Base-by-base conservation (phyloP, 1,284 basidiomycete species). In the Ganoderma boninense region DNA sequence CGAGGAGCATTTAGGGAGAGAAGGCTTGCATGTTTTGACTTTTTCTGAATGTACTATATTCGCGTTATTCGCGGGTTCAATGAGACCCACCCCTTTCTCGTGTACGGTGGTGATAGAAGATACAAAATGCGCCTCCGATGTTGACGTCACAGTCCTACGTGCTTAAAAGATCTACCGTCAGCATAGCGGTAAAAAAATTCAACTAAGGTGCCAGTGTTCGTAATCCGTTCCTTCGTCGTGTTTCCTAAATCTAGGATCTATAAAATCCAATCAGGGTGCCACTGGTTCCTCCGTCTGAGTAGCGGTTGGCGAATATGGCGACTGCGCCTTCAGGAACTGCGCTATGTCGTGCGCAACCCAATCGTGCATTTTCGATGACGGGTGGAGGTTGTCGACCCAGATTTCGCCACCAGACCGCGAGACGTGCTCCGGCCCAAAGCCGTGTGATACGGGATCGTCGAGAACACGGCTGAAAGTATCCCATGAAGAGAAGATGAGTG, bases 401-500 rank as follows among this genome's bases (percentile, higher is more conserved):
- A 90, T 83, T 0, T 76, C 75, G n/a, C 86, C 84, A 0, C 66
- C 72, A 10, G 64, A 77, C 77, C 52, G 71, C 20, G 73, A 76
- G 77, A 32, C 78, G 61, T 63, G 78, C 60, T 75, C 87, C 81
- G 71, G 71, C 2, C 75, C 61, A 69, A 90, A 87, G 0, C 85
- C 86, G 70, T 85, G 82, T 0, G 76, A 74, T 4, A 70, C 74
- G 1, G 86, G 86, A 62, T 87, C 75, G 70, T 87, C 83, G 49
- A 90, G 77, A 3, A 90, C 76, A 18, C 78, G 79, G n/a, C 79
- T 82, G 76, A 90, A 88, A 0, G 82, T 79, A 4, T 81, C 80
- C 73, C 82, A 84, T 0, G 87, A 82, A 1, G 88, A 89, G 77
- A 84, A 89, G 6, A 88, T 62, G 62, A 90, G 75, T 8, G 83